phyloP scores from a whole-genome alignment of 202 grass and related monocot species.

The Cymbopogon flexuosus region DNA sequence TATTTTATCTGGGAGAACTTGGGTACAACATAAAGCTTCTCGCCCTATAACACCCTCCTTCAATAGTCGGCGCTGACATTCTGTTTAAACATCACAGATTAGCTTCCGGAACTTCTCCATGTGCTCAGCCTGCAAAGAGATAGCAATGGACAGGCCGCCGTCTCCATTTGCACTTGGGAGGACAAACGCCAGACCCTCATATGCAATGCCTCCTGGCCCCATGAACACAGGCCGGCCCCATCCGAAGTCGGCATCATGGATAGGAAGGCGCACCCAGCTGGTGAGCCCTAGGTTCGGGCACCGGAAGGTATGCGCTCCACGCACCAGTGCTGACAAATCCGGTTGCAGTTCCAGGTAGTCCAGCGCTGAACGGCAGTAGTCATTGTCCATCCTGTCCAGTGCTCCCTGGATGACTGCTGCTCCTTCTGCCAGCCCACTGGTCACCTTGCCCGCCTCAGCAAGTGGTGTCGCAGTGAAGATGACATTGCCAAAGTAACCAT shows the following conservation, averaged over 20 bases:
- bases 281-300: constrained; percentile 89
- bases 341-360: constrained; percentile 79
- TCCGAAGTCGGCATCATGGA: constrained; percentile 77
- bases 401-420: constrained; percentile 59
- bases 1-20: constrained; percentile 10
- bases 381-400: constrained; percentile 59
- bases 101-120: constrained; percentile 81
- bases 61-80: background rate
- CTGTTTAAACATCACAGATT: constrained; percentile 41
- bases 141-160: constrained; percentile 61
- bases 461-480: constrained; percentile 86
- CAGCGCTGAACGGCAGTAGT: constrained; percentile 67
- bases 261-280: constrained; percentile 81
- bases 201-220: constrained; percentile 70
- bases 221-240: constrained; percentile 88
- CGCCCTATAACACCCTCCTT: background rate
- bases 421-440: constrained; percentile 28
- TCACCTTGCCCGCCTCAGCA: constrained; percentile 48
- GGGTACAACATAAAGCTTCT: constrained; percentile 13
- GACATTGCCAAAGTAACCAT: constrained; percentile 90
- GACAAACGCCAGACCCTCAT: constrained; percentile 70
- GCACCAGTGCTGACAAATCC: constrained; percentile 60
- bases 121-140: constrained; percentile 72
- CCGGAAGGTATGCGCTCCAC: constrained; percentile 78
- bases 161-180: constrained; percentile 55